These are phyloP conservation scores for Diaporthe amygdali DNA, from an alignment of 2,329 filamentous ascomycete genomes.

Conservation along the genomic window DNA sequence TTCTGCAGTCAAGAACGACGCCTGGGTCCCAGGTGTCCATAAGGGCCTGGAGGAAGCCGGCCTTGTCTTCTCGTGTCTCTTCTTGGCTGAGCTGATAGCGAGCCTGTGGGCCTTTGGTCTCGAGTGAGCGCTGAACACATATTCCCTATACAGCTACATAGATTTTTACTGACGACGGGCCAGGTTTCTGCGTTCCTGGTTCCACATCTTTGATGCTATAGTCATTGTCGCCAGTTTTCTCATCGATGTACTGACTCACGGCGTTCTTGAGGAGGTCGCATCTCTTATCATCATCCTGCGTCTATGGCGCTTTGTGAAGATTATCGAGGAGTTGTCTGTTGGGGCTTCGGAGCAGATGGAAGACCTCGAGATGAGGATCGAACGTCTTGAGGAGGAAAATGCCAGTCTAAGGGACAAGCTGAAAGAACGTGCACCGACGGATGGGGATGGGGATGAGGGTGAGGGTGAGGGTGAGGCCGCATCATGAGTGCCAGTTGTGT, in stretches of 20 bases:
- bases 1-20: constrained; percentile 39
- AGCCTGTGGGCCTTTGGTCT: constrained; percentile 67
- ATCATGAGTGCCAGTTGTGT: neutral
- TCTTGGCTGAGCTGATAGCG: constrained; percentile 65
- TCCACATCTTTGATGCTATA: constrained; percentile 68
- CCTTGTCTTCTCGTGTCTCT: constrained; percentile 66
- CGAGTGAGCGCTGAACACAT: constrained; percentile 46
- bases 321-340: constrained; percentile 70
- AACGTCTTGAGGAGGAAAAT: constrained; percentile 56
- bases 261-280: constrained; percentile 65
- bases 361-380: constrained; percentile 56
- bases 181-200: constrained; percentile 62
- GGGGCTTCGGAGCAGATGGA: constrained; percentile 69
- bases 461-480: neutral
- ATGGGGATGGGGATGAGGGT: neutral
- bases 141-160: neutral
- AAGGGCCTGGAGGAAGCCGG: constrained; percentile 55
- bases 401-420: constrained; percentile 34
- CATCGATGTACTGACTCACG: constrained; percentile 65
- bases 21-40: constrained; percentile 46
- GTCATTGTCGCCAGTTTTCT: constrained; percentile 68
- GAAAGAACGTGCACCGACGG: neutral
- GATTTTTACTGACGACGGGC: neutral
- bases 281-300: constrained; percentile 71
- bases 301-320: constrained; percentile 73